A percentile compares a stretch with the other conserved stretches of the same genome.
Conservation (phyloP, 345 rosid species). For the Eucalyptus microcorys region DNA sequence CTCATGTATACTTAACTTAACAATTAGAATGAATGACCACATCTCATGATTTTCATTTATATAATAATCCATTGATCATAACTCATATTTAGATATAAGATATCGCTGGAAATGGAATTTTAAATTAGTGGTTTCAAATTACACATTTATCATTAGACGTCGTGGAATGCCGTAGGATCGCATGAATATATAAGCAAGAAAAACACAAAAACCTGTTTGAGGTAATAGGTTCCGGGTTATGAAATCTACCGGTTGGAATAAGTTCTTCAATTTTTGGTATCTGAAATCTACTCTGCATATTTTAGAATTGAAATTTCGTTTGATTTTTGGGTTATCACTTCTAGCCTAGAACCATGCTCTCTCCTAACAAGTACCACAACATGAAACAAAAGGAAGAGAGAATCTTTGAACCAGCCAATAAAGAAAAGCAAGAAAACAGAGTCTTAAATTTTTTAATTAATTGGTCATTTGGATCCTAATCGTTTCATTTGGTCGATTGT, state of each 20-base stretch:
- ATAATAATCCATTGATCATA: too few species aligned
- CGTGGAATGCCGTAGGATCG: accelerated
- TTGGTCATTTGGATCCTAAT: background rate
- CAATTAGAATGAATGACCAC: too few species aligned
- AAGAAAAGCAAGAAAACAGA: background rate
- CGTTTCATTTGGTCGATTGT: background rate
- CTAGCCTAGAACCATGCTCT: too few species aligned
- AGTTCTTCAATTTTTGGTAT: too few species aligned
- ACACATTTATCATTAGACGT: accelerated
- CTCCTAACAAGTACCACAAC: background rate
- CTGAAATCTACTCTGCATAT: accelerated
- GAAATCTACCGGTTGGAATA: accelerated
- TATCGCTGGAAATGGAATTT: too few species aligned
- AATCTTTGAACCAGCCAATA: background rate
- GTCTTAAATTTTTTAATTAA: background rate
- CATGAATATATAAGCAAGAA: too few species aligned
- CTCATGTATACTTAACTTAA: accelerated
- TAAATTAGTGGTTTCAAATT: accelerated
- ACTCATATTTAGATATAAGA: too few species aligned
- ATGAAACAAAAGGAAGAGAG: background rate
- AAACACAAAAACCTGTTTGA: accelerated
- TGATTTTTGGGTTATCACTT: too few species aligned
- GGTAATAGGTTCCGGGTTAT: too few species aligned
- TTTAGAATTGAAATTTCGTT: accelerated
- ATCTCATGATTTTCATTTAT: too few species aligned